Evolutionary conservation across 305 asterid genomes (phyloP), one percentile per base, ranked within the genome.

Genomic region (Fraxinus latifolia): DNA sequence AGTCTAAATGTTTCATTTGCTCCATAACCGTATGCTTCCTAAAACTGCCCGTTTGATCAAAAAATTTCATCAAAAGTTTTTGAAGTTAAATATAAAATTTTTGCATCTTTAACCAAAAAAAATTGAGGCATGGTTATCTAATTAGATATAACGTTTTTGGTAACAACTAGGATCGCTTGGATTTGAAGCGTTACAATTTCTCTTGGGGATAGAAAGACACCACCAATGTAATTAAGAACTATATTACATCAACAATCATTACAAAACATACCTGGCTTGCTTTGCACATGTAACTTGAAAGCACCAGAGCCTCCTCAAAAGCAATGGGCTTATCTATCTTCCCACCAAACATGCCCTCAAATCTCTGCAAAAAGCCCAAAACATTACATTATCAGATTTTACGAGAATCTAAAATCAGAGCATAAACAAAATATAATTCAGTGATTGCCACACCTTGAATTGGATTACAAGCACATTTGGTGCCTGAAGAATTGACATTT

Each of bases 391-490:
- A 31, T 60, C 78, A 42, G 65, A 81, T 39, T 62, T 55, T 44
- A 55, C 14, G 75, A 80, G 42, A 14, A 82, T 75, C 37, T 76
- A n/a, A 72, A 62, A 31, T 74, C 44, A 60, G 83, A 73, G 84
- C 14, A 55, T 53, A 73, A 83, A 79, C 37, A 55, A 77, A 78
- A 42, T 17, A 81, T 44, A 39, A 77, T 65, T 77, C 78, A 85
- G 47, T 50, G 78, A 62, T 83, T 50, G 42, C 71, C 82, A 37
- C 53, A 94, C 99, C 99, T 96, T 96, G 82, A 96, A 89, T 88
- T 96, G 99, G 83, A 96, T 91, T 32, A 96, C 99, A 80, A 96
- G 98, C 77, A 96, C 94, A 87, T 96, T 96, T 33, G 98, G 99
- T 11, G 99, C 97, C 92, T 94, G 95, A 81, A 90, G 90, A 71